phyloP scores from a whole-genome alignment of 2,329 filamentous ascomycete genomes.

The Talaromyces funiculosus region DNA sequence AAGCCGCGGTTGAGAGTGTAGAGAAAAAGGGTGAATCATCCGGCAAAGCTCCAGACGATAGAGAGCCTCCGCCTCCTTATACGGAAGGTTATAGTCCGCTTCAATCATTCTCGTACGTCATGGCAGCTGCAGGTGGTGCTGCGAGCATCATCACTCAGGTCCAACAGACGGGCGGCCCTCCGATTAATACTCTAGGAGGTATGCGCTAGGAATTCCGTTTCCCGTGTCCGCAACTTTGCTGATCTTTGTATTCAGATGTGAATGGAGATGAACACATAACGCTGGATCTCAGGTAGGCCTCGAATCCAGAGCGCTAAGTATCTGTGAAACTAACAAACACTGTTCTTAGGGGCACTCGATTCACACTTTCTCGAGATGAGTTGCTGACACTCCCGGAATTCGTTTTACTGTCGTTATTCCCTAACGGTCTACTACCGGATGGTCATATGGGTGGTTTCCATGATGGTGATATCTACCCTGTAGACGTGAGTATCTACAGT shows the following conservation, averaged over 20 bases:
- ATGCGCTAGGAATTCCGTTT: constrained; percentile 25
- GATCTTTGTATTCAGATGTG: constrained; percentile 52
- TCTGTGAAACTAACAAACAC: not conserved
- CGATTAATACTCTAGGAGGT: constrained; percentile 86
- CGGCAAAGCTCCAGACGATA: constrained; percentile 68
- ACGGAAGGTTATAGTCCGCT: constrained; percentile 90
- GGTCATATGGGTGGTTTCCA: constrained; percentile 90
- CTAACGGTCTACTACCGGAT: constrained; percentile 95
- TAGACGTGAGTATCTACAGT: constrained; percentile 68
- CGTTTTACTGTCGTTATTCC: constrained; percentile 93
- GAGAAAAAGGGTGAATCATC: constrained; percentile 73
- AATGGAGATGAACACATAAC: constrained; percentile 90
- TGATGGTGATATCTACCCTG: constrained; percentile 90
- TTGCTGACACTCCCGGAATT: constrained; percentile 94
- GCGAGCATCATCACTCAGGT: constrained; percentile 99
- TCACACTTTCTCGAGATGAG: constrained; percentile 91
- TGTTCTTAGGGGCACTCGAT: constrained; percentile 70
- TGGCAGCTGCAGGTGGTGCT: constrained; percentile 94
- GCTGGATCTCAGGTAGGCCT: constrained; percentile 80
- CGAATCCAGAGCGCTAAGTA: not conserved
- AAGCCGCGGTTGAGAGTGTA: constrained; percentile 66
- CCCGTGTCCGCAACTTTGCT: not conserved
- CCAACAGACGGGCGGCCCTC: constrained; percentile 79
- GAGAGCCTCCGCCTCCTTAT: constrained; percentile 92
- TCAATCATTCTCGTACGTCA: constrained; percentile 88